These are phyloP conservation scores for Talaromyces rugulosus DNA, from an alignment of 2,329 filamentous ascomycete genomes.

Conservation along the genomic window DNA sequence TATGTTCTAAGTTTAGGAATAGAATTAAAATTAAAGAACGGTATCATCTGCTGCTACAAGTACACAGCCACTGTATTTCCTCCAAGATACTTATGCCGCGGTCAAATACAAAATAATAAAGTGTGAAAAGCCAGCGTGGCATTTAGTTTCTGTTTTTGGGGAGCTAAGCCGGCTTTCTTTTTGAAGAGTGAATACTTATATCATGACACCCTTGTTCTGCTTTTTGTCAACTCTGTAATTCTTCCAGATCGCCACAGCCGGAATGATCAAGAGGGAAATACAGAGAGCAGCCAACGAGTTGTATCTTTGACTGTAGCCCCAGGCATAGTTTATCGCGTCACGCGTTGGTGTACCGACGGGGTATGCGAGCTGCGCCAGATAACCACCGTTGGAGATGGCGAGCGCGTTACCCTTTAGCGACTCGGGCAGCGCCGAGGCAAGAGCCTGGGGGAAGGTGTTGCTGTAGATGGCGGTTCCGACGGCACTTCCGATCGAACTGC, in stretches of 20 bases:
- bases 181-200: slow-evolving; percentile 12
- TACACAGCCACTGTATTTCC: background rate
- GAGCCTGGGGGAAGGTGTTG: slow-evolving; percentile 48
- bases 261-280: slow-evolving; percentile 29
- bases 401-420: slow-evolving; percentile 17
- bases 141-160: background rate
- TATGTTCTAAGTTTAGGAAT: background rate
- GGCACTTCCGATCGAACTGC: slow-evolving; percentile 30
- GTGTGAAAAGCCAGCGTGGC: background rate
- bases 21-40: background rate
- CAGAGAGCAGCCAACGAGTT: slow-evolving; percentile 32
- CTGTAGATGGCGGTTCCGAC: slow-evolving; percentile 51
- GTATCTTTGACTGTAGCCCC: slow-evolving; percentile 35
- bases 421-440: slow-evolving; percentile 44
- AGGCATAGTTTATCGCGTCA: slow-evolving; percentile 34
- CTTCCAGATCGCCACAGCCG: slow-evolving; percentile 34
- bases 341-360: slow-evolving; percentile 25
- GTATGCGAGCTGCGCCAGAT: slow-evolving; percentile 25
- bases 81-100: background rate
- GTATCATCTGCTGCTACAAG: background rate
- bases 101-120: background rate
- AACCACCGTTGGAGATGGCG: slow-evolving; percentile 24
- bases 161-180: background rate
- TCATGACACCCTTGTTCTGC: slow-evolving; percentile 35
- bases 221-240: slow-evolving; percentile 36